These are phyloP conservation scores for Spongospora subterranea DNA, from an alignment of 208 protist species.

Conservation along the genomic window DNA sequence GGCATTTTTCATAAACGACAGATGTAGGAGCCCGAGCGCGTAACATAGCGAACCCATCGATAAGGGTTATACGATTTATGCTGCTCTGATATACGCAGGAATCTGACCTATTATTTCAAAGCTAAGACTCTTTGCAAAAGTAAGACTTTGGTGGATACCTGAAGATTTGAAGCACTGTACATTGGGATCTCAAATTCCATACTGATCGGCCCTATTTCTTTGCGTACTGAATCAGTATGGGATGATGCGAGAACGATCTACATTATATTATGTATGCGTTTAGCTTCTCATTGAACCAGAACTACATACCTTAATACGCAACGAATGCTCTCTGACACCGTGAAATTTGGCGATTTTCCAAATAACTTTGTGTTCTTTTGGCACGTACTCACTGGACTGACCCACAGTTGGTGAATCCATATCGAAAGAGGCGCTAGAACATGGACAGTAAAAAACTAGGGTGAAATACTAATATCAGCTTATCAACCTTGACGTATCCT, in stretches of 20 bases:
- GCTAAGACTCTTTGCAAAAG: conserved; percentile 71
- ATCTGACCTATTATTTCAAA: conserved; percentile 73
- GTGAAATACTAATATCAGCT: background rate
- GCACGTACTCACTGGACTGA: conserved; percentile 75
- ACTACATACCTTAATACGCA: conserved; percentile 67
- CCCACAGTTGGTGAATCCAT: background rate
- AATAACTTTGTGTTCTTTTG: conserved; percentile 73
- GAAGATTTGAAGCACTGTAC: conserved; percentile 71
- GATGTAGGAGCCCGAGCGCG: conserved; percentile 82
- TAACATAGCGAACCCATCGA: conserved; percentile 84
- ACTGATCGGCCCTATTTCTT: conserved; percentile 79
- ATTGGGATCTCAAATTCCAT: conserved; percentile 90
- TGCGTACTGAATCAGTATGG: conserved; percentile 69
- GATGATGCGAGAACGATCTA: conserved; percentile 52
- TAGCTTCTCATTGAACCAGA: background rate
- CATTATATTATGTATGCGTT: background rate
- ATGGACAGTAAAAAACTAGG: background rate
- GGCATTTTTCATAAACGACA: conserved; percentile 78
- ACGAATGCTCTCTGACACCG: conserved; percentile 72
- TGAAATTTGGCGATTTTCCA: conserved; percentile 84
- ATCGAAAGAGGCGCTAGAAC: background rate
- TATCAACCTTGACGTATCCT: conserved; percentile 56
- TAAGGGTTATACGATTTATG: conserved; percentile 77
- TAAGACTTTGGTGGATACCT: conserved; percentile 60
- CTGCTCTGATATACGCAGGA: conserved; percentile 81